These are phyloP conservation scores for Boletellus emodensis DNA, from an alignment of 768 basidiomycete species.

Conservation along the genomic window DNA sequence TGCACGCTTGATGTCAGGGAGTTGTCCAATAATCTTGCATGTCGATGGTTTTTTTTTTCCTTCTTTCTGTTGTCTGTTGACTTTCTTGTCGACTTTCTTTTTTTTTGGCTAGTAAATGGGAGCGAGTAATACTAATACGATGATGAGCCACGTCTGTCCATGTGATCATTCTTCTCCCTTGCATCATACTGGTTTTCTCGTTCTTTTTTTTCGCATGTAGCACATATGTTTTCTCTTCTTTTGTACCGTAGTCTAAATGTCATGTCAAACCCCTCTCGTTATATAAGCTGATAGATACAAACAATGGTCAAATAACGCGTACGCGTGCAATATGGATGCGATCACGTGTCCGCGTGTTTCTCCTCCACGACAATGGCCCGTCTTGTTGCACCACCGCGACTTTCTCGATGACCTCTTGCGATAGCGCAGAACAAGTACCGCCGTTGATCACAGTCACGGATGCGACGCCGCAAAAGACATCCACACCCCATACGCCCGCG, in stretches of 20 bases:
- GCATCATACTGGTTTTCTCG: not conserved
- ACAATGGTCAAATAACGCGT: conserved; percentile 16
- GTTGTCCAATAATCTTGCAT: not conserved
- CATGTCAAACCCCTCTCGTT: not conserved
- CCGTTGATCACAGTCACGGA: conserved; percentile 13
- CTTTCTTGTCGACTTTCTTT: conserved; percentile 15
- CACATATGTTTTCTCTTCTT: not conserved
- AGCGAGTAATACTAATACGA: conserved; percentile 18
- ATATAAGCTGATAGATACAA: not conserved
- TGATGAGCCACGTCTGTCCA: not conserved
- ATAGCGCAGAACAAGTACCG: not conserved
- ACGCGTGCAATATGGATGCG: no score
- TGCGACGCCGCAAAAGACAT: conserved; percentile 21
- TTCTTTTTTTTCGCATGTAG: not conserved
- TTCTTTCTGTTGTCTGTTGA: not conserved
- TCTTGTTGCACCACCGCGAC: no score
- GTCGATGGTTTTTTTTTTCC: not conserved
- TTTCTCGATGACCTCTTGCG: not conserved
- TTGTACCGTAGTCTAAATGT: not conserved
- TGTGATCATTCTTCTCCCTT: conserved; percentile 4
- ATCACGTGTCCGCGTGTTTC: not conserved
- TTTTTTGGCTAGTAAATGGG: conserved; percentile 7
- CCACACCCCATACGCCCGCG: not conserved
- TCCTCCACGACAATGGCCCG: not conserved
- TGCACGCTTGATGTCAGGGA: not conserved